Evolutionary conservation across 192 early-diverging fungal genomes (phyloP).

Genomic region (Phlyctochytrium arcticum): DNA sequence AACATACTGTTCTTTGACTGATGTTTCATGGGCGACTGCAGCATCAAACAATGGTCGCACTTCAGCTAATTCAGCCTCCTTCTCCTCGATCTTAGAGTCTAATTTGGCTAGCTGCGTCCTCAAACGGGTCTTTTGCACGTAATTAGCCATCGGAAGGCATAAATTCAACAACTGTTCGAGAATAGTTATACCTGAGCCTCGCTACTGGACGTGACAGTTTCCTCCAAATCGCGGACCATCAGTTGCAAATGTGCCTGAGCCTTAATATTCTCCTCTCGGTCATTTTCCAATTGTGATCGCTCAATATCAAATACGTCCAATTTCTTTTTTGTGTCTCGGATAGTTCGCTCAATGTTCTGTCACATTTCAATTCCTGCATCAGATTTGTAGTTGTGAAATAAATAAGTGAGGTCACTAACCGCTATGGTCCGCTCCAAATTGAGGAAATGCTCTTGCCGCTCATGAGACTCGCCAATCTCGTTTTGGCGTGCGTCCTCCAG

Average conservation of each 20-base stretch:
- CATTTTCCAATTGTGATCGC: slow-evolving; percentile 66
- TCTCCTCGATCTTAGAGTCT: slow-evolving; percentile 58
- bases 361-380: background rate
- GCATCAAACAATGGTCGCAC: slow-evolving; percentile 65
- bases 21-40: slow-evolving; percentile 51
- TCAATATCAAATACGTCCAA: slow-evolving; percentile 65
- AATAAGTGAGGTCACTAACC: slow-evolving; percentile 3
- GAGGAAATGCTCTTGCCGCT: slow-evolving; percentile 51
- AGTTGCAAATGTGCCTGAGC: slow-evolving; percentile 75
- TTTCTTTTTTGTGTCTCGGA: slow-evolving; percentile 58
- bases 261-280: slow-evolving; percentile 72
- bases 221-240: slow-evolving; percentile 76
- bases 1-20: slow-evolving; percentile 62
- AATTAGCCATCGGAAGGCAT: too few species aligned
- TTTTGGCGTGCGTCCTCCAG: slow-evolving; percentile 44
- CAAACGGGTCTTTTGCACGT: too few species aligned
- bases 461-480: slow-evolving; percentile 53
- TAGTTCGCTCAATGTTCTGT: slow-evolving; percentile 42
- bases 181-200: background rate
- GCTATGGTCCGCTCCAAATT: slow-evolving; percentile 50
- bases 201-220: slow-evolving; percentile 22
- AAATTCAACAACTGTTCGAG: too few species aligned
- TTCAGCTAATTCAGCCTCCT: slow-evolving; percentile 60
- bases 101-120: too few species aligned
- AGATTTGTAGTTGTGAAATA: too few species aligned